Evolutionary conservation across 495 filamentous ascomycete species (phyloP).

Genomic region (Penicillium soppii): DNA sequence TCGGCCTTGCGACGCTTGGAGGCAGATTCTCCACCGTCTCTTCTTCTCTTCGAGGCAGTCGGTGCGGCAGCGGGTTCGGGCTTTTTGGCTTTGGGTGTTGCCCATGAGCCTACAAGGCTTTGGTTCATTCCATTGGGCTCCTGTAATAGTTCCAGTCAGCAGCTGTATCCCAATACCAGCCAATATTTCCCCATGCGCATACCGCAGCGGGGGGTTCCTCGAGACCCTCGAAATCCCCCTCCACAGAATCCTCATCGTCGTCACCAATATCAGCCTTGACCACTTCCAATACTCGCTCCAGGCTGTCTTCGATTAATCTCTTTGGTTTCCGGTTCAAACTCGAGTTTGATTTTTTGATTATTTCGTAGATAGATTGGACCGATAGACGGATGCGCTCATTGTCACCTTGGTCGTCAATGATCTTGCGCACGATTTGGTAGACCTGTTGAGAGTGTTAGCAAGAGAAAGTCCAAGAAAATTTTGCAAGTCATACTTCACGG

Average conservation of each 20-base stretch:
- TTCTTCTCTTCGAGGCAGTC: conserved; percentile 46
- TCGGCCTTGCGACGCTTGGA: conserved; percentile 64
- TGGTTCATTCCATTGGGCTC: conserved; percentile 73
- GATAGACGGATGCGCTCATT: conserved; percentile 51
- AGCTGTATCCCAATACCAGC: background rate
- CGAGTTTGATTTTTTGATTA: conserved; percentile 81
- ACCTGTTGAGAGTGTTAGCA: conserved; percentile 40
- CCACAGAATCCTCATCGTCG: conserved; percentile 54
- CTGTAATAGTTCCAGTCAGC: conserved; percentile 25
- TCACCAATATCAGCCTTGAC: conserved; percentile 62
- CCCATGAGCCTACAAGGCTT: conserved; percentile 70
- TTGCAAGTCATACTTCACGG: conserved; percentile 44
- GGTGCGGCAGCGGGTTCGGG: conserved; percentile 28
- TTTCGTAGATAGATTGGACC: conserved; percentile 65
- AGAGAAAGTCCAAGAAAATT: background rate
- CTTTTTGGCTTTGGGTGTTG: conserved; percentile 43
- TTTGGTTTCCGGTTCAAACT: conserved; percentile 78
- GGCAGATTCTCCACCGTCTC: conserved; percentile 66
- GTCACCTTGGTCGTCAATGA: conserved; percentile 61
- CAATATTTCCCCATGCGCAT: conserved; percentile 12
- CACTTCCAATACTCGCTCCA: conserved; percentile 79
- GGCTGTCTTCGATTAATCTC: conserved; percentile 75
- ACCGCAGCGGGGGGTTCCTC: conserved; percentile 40
- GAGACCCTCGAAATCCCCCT: conserved; percentile 66
- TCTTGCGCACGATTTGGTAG: conserved; percentile 73